A percentile compares a stretch with the other conserved stretches of the same genome.
phyloP scores from a whole-genome alignment of 768 basidiomycete species.

The Lentinula lateritia region DNA sequence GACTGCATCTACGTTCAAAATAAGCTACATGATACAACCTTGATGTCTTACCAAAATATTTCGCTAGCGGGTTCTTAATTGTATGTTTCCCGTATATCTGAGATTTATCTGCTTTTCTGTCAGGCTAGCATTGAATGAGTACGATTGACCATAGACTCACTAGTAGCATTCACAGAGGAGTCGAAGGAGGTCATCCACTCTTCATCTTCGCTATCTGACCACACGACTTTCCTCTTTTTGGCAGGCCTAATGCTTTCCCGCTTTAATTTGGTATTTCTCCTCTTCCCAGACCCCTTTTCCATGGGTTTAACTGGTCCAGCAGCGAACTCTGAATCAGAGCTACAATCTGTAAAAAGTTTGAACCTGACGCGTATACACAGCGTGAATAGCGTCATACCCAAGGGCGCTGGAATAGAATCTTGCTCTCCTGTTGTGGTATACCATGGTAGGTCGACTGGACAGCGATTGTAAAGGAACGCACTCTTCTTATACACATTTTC shows the following conservation, averaged over 20 bases:
- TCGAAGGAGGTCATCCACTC: neutral
- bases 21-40: neutral
- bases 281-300: constrained; percentile 21
- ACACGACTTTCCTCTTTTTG: neutral
- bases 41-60: neutral
- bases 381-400: neutral
- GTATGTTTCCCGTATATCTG: neutral
- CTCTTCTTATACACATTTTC: neutral
- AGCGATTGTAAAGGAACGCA: neutral
- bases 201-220: neutral
- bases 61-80: neutral
- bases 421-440: neutral
- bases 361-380: neutral
- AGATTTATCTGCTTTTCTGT: neutral
- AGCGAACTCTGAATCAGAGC: constrained; percentile 48
- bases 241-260: neutral
- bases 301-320: constrained; percentile 23
- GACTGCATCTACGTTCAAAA: neutral
- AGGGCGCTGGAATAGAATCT: constrained; percentile 4
- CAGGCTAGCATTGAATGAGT: neutral
- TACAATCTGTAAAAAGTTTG: constrained; percentile 25
- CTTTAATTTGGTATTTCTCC: constrained; percentile 13
- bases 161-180: neutral
- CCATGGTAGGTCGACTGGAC: neutral
- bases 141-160: neutral